Evolutionary conservation across 371 early-diverging fungal genomes (phyloP), one percentile per base, ranked within the genome.

Genomic region (Syncephalis plumigaleata): DNA sequence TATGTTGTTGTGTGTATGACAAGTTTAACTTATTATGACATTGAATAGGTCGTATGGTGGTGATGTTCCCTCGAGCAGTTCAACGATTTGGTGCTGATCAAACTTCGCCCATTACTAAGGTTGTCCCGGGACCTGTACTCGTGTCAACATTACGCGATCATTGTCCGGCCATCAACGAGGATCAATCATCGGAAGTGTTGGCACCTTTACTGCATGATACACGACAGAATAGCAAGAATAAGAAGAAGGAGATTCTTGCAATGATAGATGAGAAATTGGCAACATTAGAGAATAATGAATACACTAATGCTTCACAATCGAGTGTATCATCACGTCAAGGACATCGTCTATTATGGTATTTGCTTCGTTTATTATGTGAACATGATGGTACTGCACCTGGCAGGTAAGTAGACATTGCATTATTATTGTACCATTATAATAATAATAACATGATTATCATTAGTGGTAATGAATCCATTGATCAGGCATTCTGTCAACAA

Each of bases 61-160:
- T 75, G 15, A 79, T 79, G 55, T 72, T 77, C 53, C 90, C 89
- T 20, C 77, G 66, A 24, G 65, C 70, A 3, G 77, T 80, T 3
- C 79, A 74, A 55, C 74, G 82, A 4, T 80, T 76, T 36, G 57
- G 60, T 18, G 36, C 44, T 5, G 62, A 64, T 15, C 46, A 42
- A 9, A 55, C 52, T 36, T 52, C 57, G 7, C 64, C 68, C 36
- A 62, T 67, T 42, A 65, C 65, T 25, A 79, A 73, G 52, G 58
- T 60, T 26, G 68, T 69, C 48, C 77, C 80, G 23, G 72, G 75
- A 5, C 66, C 64, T 50, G 59, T 82, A 20, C 55, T 64, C n/a
- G 54, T 83, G 9, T 60, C 61, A 27, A 53, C 54, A 15, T 51
- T 82, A 15, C 64, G 64, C 39, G 63, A 65, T 18, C 9, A 45